Base-by-base conservation (phyloP, 495 filamentous ascomycete genomes). In the Hypoxylon cercidicola region DNA sequence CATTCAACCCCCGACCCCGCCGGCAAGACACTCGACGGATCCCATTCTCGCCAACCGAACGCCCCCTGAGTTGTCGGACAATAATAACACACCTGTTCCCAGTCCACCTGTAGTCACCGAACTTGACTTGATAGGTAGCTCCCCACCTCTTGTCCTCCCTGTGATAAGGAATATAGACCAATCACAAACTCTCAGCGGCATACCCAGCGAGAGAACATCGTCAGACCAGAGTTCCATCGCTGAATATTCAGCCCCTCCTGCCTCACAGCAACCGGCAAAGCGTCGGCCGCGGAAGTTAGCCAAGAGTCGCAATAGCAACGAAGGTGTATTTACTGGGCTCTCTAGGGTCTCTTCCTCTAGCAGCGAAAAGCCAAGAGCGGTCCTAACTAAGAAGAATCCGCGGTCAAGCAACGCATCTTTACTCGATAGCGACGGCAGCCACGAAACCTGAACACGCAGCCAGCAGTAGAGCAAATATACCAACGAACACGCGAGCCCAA, bases 251-350 rank as follows among this genome's bases (percentile, higher is more conserved):
- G 39, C 30, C 20, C 28, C 63, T 20, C 48, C 53, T 11, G 34
- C 25, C 25, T 30, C 50, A 21, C 50, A 19, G 20, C 56, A 25
- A 37, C 23, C 49, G 32, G 46, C 34, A 3, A 73, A 71, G 18
- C 68, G 68, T 3, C 68, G 53, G 53, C 63, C 69, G 16, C 68
- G 66, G 34, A 74, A 75, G 55, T 52, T 74, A 25, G 64, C 53
- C 4, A 74, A 75, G 50, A 60, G 19, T 39, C 69, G 74, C 12
- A 67, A 58, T 15, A 69, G 32, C 30, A 70, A 61, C 59, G 72
- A 70, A 8, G 34, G 30, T 11, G 10, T 32, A 5, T 11, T 11
- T 10, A 4, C 40, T 18, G 11, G 8, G 16, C 16, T 20, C 20
- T 43, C 45, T 12, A 49, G 25, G 4, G 7, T 39, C 12, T 20